phyloP scores from a whole-genome alignment of 495 filamentous ascomycete genomes.

The Coniosporium apollinis region DNA sequence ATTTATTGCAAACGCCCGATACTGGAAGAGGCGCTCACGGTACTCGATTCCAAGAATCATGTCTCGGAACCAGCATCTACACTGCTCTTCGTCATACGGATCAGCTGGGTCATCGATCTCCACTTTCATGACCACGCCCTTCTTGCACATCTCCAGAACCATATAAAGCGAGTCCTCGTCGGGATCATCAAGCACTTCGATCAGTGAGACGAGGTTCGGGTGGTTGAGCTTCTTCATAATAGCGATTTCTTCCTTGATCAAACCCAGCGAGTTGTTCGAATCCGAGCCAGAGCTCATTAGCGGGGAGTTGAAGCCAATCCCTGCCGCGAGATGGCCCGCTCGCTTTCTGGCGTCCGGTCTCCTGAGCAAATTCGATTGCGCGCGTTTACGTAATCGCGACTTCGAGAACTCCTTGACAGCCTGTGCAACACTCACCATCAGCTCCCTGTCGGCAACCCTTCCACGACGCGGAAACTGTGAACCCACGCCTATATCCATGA shows the following conservation, averaged over 20 bases:
- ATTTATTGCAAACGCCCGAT: not conserved
- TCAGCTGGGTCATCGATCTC: slow-evolving; percentile 67
- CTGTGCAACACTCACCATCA: slow-evolving; percentile 26
- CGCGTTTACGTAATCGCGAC: slow-evolving; percentile 73
- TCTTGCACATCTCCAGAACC: slow-evolving; percentile 98
- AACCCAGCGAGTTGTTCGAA: slow-evolving; percentile 59
- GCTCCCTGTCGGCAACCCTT: slow-evolving; percentile 3
- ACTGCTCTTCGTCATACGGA: slow-evolving; percentile 70
- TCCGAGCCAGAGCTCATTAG: slow-evolving; percentile 36
- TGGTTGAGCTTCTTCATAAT: slow-evolving; percentile 99
- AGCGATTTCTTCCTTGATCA: slow-evolving; percentile 93
- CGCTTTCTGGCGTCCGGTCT: slow-evolving; percentile 39
- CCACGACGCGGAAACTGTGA: no score
- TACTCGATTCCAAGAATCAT: slow-evolving; percentile 94
- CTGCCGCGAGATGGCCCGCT: slow-evolving; percentile 32
- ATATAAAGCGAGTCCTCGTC: slow-evolving; percentile 93
- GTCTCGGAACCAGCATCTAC: slow-evolving; percentile 86
- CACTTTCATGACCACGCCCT: slow-evolving; percentile 94
- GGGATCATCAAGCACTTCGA: slow-evolving; percentile 91
- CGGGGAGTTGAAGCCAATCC: slow-evolving; percentile 46
- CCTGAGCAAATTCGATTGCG: slow-evolving; percentile 79
- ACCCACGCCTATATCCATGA: slow-evolving; percentile 4
- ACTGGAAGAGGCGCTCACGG: slow-evolving; percentile 29
- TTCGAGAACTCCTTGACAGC: slow-evolving; percentile 98
- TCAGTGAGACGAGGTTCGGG: slow-evolving; percentile 75